phyloP scores from a whole-genome alignment of 805 yeast species.

The Yarrowia sp. region DNA sequence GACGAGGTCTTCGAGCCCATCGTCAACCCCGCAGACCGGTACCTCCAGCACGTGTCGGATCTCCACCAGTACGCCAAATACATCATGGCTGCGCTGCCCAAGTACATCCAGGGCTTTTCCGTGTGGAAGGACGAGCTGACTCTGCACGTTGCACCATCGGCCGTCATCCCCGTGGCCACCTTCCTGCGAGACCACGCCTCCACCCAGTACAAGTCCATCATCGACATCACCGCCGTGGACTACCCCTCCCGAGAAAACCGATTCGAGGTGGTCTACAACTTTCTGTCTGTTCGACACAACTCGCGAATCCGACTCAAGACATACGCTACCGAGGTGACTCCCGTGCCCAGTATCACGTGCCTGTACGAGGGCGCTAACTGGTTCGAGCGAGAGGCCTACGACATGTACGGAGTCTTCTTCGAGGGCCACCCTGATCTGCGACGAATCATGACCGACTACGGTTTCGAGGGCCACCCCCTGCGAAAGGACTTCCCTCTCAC shows the following conservation, averaged over 20 bases:
- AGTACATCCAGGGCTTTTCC: slow-evolving; percentile 78
- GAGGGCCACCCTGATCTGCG: slow-evolving; percentile 90
- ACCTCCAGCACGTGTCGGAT: slow-evolving; percentile 68
- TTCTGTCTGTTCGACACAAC: slow-evolving; percentile 81
- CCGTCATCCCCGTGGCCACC: slow-evolving; percentile 70
- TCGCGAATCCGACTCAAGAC: slow-evolving; percentile 89
- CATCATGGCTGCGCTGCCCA: slow-evolving; percentile 78
- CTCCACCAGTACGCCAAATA: slow-evolving; percentile 83
- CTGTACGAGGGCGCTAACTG: slow-evolving; percentile 83
- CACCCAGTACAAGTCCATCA: slow-evolving; percentile 75
- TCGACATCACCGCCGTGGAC: slow-evolving; percentile 87
- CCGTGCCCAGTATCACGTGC: slow-evolving; percentile 80
- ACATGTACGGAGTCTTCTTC: slow-evolving; percentile 84
- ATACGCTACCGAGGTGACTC: slow-evolving; percentile 79
- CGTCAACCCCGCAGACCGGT: slow-evolving; percentile 80
- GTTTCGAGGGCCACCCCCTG: slow-evolving; percentile 90
- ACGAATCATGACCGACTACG: slow-evolving; percentile 89
- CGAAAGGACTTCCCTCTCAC: slow-evolving; percentile 93
- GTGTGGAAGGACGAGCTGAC: slow-evolving; percentile 92
- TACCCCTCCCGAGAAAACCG: slow-evolving; percentile 83
- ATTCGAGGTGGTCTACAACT: slow-evolving; percentile 85
- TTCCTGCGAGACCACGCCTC: slow-evolving; percentile 81
- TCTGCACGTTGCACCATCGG: slow-evolving; percentile 75
- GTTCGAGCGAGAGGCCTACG: slow-evolving; percentile 90
- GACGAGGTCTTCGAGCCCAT: slow-evolving; percentile 47